These are phyloP conservation scores for Helianthus tuberosus DNA, from an alignment of 129 eudicot genomes.

Conservation along the genomic window DNA sequence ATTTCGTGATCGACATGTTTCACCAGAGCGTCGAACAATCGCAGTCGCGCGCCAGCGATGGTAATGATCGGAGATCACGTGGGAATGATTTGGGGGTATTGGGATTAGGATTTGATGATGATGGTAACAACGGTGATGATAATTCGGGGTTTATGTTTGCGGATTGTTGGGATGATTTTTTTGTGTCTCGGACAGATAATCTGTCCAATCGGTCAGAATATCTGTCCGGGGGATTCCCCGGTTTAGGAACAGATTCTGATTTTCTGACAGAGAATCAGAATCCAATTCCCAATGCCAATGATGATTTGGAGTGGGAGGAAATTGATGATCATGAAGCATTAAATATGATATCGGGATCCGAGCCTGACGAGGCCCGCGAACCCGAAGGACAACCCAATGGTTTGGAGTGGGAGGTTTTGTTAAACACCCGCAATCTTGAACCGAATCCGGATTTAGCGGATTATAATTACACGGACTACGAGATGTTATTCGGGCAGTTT, in stretches of 20 bases:
- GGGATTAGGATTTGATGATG: conserved; percentile 39
- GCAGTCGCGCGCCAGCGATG: conserved; percentile 15
- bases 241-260: conserved; percentile 16
- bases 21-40: conserved; percentile 57
- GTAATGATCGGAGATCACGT: conserved; percentile 1
- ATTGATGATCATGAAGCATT: conserved; percentile 27
- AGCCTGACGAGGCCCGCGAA: conserved; percentile 43
- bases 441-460: conserved; percentile 32
- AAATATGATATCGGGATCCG: conserved; percentile 25
- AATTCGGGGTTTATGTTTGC: conserved; percentile 39
- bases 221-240: neutral
- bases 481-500: conserved; percentile 57
- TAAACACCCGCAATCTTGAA: conserved; percentile 44
- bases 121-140: neutral
- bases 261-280: conserved; percentile 16
- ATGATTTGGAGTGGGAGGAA: conserved; percentile 72
- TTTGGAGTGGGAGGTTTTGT: conserved; percentile 57
- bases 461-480: conserved; percentile 44
- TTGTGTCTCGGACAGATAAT: conserved; percentile 21
- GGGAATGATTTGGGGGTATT: conserved; percentile 29
- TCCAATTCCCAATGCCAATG: conserved; percentile 40
- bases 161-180: conserved; percentile 37
- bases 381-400: conserved; percentile 20
- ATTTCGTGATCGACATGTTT: conserved; percentile 49
- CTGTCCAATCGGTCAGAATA: neutral